A percentile compares a stretch with the other conserved stretches of the same genome.
Evolutionary conservation across 768 basidiomycete genomes (phyloP).

Genomic region (Suillus clintonianus): DNA sequence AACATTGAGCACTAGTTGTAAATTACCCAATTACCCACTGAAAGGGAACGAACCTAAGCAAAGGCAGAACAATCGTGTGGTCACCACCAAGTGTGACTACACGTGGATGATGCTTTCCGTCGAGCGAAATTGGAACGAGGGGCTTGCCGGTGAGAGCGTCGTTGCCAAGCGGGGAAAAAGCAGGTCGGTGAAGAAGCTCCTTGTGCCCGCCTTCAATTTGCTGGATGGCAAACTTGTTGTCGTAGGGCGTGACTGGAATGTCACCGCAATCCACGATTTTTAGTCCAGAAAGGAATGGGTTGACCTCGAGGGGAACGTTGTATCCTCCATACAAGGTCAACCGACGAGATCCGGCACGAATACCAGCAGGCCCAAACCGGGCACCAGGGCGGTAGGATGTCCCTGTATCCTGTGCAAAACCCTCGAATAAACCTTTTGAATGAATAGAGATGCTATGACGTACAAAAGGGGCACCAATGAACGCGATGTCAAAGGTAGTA

Average conservation of each 20-base stretch:
- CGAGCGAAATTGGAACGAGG: slow-evolving; percentile 59
- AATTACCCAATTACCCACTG: slow-evolving; percentile 8
- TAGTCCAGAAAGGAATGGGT: slow-evolving; percentile 70
- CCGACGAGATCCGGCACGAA: slow-evolving; percentile 77
- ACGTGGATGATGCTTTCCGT: slow-evolving; percentile 77
- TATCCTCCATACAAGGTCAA: slow-evolving; percentile 77
- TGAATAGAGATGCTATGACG: slow-evolving; percentile 16
- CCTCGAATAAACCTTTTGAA: neutral
- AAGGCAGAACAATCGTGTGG: slow-evolving; percentile 77
- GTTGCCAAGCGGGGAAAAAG: slow-evolving; percentile 64
- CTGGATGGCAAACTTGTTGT: slow-evolving; percentile 70
- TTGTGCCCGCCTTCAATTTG: slow-evolving; percentile 78
- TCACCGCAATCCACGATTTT: slow-evolving; percentile 78
- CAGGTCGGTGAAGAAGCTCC: slow-evolving; percentile 61
- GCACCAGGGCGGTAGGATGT: slow-evolving; percentile 84
- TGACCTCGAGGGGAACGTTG: slow-evolving; percentile 71
- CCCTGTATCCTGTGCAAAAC: slow-evolving; percentile 54
- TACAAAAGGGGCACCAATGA: slow-evolving; percentile 80
- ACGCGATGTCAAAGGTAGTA: slow-evolving; percentile 73
- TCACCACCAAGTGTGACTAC: slow-evolving; percentile 87
- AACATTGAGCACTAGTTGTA: neutral
- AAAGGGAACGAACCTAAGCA: slow-evolving; percentile 40
- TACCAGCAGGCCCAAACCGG: slow-evolving; percentile 83
- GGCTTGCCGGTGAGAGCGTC: slow-evolving; percentile 59
- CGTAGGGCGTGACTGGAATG: slow-evolving; percentile 78